Evolutionary conservation across 2,329 filamentous ascomycete species (phyloP).

Genomic region (Dothideomycetes sp.): DNA sequence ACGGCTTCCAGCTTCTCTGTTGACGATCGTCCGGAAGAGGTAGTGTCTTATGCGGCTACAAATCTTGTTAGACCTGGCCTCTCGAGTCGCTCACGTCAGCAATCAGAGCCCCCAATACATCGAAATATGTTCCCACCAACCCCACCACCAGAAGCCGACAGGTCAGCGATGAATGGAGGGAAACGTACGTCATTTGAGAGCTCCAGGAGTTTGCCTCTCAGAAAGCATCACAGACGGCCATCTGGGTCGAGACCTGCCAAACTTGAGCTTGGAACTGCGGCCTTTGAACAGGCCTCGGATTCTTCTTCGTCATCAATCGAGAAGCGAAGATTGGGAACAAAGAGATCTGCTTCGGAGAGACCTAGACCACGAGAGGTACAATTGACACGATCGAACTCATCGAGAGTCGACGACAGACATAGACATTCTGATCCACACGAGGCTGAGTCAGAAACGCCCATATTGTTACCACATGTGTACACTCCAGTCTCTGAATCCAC

Average conservation of each 20-base stretch:
- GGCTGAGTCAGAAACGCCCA: neutral
- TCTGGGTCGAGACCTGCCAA: slow-evolving; percentile 40
- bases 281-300: slow-evolving; percentile 27
- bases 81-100: slow-evolving; percentile 64
- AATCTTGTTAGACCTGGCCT: slow-evolving; percentile 86
- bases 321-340: slow-evolving; percentile 26
- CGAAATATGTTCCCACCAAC: slow-evolving; percentile 88
- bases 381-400: neutral
- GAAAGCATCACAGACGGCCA: slow-evolving; percentile 31
- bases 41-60: slow-evolving; percentile 82
- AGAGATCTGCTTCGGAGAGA: slow-evolving; percentile 33
- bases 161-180: slow-evolving; percentile 13
- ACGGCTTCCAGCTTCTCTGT: slow-evolving; percentile 37
- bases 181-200: slow-evolving; percentile 32
- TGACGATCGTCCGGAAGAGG: slow-evolving; percentile 75
- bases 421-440: slow-evolving; percentile 1
- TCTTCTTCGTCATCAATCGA: neutral
- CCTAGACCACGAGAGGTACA: slow-evolving; percentile 19
- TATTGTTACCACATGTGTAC: slow-evolving; percentile 7
- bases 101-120: slow-evolving; percentile 71
- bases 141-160: slow-evolving; percentile 76
- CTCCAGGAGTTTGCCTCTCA: slow-evolving; percentile 32
- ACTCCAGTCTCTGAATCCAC: neutral
- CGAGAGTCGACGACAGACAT: neutral
- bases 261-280: slow-evolving; percentile 40